Percentiles rank a stretch among this genome's conserved stretches.
Conservation (phyloP, 2,329 filamentous ascomycete genomes). For the Macrophomina phaseolina region DNA sequence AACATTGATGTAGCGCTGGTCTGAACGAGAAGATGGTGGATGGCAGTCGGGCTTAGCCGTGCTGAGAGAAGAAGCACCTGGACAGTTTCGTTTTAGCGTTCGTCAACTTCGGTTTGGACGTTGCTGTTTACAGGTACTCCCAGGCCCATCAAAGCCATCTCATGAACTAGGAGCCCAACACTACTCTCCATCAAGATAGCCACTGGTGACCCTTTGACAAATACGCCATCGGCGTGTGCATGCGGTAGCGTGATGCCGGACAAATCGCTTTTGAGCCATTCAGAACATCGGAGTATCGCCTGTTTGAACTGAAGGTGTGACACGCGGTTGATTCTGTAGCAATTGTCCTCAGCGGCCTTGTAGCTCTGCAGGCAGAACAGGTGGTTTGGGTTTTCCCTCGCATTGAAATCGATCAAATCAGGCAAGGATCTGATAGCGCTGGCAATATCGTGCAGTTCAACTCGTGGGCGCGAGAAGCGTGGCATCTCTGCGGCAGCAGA, state of each 20-base stretch:
- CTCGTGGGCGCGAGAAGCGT: too few species aligned
- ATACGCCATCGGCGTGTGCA: constrained; percentile 16
- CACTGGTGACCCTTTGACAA: constrained; percentile 31
- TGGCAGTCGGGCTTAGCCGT: constrained; percentile 29
- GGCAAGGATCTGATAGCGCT: too few species aligned
- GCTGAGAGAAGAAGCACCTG: constrained; percentile 34
- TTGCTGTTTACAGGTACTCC: constrained; percentile 32
- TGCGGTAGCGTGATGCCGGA: background rate
- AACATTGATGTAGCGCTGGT: background rate
- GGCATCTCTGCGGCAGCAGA: too few species aligned
- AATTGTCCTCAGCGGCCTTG: constrained; percentile 31
- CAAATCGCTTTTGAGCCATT: background rate
- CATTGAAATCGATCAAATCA: constrained; percentile 39
- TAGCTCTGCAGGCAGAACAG: constrained; percentile 36
- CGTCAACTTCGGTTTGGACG: background rate
- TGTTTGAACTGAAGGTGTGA: background rate
- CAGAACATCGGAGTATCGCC: background rate
- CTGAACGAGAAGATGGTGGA: background rate
- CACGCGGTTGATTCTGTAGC: background rate
- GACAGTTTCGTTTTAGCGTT: background rate
- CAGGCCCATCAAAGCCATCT: constrained; percentile 34
- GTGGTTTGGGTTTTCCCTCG: constrained; percentile 34
- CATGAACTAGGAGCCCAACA: constrained; percentile 37
- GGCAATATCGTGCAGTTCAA: too few species aligned
- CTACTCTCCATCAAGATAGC: constrained; percentile 40